phyloP scores from a whole-genome alignment of 345 rosid genomes.

The Gossypium anomalum region DNA sequence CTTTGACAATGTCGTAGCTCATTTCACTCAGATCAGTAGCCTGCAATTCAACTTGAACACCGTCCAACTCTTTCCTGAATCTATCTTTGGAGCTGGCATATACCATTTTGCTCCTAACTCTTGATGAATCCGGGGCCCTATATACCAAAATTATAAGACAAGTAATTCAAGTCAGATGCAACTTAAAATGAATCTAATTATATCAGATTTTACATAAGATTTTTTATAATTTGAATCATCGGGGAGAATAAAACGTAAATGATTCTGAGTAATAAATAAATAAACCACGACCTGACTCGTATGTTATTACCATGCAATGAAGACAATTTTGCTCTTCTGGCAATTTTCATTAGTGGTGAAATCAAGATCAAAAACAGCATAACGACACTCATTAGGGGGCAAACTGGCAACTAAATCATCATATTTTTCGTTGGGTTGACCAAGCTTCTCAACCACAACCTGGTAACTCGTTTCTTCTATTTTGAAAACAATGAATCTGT shows the following conservation, averaged over 20 bases:
- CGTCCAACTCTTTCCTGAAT: slow-evolving; percentile 68
- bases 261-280: no score
- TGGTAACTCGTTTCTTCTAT: slow-evolving; percentile 63
- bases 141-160: background rate
- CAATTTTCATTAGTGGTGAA: slow-evolving; percentile 67
- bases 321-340: slow-evolving; percentile 78
- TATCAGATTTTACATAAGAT: no score
- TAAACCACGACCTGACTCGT: no score
- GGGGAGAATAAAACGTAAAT: no score
- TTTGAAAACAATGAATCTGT: slow-evolving; percentile 69
- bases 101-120: slow-evolving; percentile 69
- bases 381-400: slow-evolving; percentile 62
- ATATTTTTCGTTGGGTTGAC: slow-evolving; percentile 43
- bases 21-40: slow-evolving; percentile 80
- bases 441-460: slow-evolving; percentile 54
- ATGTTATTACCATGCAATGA: slow-evolving; percentile 56
- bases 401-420: slow-evolving; percentile 47
- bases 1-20: slow-evolving; percentile 64
- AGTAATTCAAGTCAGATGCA: background rate
- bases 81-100: slow-evolving; percentile 80
- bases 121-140: slow-evolving; percentile 66
- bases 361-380: slow-evolving; percentile 68
- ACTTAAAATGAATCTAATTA: no score
- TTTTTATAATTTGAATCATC: no score
- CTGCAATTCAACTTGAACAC: slow-evolving; percentile 65